These are phyloP conservation scores for Emergomyces orientalis DNA, from an alignment of 2,329 filamentous ascomycete genomes.

Conservation along the genomic window DNA sequence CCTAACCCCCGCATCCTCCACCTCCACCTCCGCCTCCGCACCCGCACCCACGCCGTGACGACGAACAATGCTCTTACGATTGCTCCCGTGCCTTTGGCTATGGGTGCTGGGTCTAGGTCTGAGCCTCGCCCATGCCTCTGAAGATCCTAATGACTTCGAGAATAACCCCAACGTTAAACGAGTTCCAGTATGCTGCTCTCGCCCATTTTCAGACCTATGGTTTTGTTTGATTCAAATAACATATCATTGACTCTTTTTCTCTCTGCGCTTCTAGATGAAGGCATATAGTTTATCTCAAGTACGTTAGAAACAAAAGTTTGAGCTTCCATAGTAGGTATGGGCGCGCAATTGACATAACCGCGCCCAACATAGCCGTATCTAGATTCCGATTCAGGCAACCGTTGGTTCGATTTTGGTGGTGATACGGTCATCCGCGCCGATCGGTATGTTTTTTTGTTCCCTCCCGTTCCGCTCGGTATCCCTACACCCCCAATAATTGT, in stretches of 20 bases:
- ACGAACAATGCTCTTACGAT: constrained; percentile 14
- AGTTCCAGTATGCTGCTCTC: constrained; percentile 49
- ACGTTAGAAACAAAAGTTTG: constrained; percentile 32
- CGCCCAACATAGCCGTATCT: constrained; percentile 65
- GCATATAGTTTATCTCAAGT: constrained; percentile 78
- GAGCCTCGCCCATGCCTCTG: constrained; percentile 18
- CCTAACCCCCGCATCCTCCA: not conserved
- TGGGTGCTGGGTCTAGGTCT: constrained; percentile 29
- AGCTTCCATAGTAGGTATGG: constrained; percentile 9
- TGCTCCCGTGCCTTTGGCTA: constrained; percentile 19
- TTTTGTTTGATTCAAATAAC: not conserved
- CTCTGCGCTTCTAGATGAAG: constrained; percentile 51
- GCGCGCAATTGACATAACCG: constrained; percentile 11
- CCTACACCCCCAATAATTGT: not conserved
- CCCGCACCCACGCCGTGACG: not conserved
- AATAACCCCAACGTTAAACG: constrained; percentile 51
- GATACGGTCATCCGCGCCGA: constrained; percentile 74
- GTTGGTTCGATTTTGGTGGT: constrained; percentile 98
- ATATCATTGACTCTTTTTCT: constrained; percentile 15
- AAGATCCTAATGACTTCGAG: constrained; percentile 34
- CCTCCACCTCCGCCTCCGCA: not conserved
- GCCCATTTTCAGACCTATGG: constrained; percentile 9
- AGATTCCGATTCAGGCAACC: constrained; percentile 94
- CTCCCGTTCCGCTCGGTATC: not conserved
- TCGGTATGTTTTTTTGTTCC: constrained; percentile 32